These are phyloP conservation scores for Tricholoma sp. DNA, from an alignment of 768 basidiomycete genomes.

Conservation along the genomic window DNA sequence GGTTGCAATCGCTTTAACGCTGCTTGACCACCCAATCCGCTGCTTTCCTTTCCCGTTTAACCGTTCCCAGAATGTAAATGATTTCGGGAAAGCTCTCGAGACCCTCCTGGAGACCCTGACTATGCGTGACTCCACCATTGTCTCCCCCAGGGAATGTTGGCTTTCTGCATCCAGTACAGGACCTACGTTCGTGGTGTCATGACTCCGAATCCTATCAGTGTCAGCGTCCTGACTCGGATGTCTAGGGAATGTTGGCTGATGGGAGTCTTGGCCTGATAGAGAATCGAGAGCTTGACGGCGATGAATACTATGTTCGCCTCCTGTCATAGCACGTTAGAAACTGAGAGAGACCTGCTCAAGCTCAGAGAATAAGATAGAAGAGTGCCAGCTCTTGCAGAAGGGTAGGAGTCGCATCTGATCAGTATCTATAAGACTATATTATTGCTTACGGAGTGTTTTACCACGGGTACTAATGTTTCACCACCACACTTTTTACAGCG, in stretches of 20 bases:
- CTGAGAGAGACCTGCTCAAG: slow-evolving; percentile 22
- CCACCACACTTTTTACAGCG: too few species aligned
- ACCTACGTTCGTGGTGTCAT: slow-evolving; percentile 12
- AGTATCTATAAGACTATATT: too few species aligned
- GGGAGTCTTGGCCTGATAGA: slow-evolving; percentile 10
- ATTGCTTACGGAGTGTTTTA: too few species aligned
- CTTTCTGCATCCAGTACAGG: slow-evolving; percentile 12
- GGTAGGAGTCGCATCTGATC: too few species aligned
- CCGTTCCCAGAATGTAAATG: slow-evolving; percentile 18
- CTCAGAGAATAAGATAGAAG: slow-evolving; percentile 5
- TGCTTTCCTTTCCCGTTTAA: slow-evolving; percentile 18
- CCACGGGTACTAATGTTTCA: too few species aligned
- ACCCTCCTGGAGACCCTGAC: slow-evolving; percentile 2
- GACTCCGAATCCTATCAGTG: slow-evolving; percentile 14
- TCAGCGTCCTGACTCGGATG: slow-evolving; percentile 5
- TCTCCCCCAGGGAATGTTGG: slow-evolving; percentile 13
- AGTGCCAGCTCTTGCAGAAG: slow-evolving; percentile 22
- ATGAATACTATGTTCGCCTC: slow-evolving; percentile 13
- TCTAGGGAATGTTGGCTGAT: slow-evolving; percentile 6
- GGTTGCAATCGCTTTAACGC: slow-evolving; percentile 26
- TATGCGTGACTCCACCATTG: background rate
- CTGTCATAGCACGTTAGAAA: slow-evolving; percentile 11
- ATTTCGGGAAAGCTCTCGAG: slow-evolving; percentile 5
- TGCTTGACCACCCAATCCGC: slow-evolving; percentile 25
- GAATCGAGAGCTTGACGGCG: slow-evolving; percentile 19